Percentiles rank a stretch among this genome's conserved stretches.
phyloP scores from a whole-genome alignment of 176 grass and related monocot genomes.

The Rhynchospora tenuis region DNA sequence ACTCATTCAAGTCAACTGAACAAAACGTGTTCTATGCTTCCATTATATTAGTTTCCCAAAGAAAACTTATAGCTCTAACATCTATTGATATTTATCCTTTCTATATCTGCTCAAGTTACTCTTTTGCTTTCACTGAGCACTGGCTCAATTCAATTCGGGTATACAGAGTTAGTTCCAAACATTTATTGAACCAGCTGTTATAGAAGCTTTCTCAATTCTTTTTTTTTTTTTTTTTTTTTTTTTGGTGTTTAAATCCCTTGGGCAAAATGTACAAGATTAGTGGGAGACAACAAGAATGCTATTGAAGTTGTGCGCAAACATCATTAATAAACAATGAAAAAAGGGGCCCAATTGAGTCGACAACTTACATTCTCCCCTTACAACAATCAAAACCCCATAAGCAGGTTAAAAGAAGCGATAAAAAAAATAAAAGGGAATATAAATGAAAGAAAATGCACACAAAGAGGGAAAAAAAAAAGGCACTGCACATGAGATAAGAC shows the following conservation, averaged over 20 bases:
- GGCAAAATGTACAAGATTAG: no score
- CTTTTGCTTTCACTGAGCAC: background rate
- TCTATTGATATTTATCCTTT: background rate
- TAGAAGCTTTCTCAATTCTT: no score
- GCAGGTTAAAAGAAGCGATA: background rate
- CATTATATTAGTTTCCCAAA: background rate
- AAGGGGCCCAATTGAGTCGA: background rate
- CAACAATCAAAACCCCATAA: background rate
- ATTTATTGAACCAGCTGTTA: no score
- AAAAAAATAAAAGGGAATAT: background rate
- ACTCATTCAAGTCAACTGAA: background rate
- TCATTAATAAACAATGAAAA: background rate
- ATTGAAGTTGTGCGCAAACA: background rate
- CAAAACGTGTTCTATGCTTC: background rate
- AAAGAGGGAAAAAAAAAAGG: background rate
- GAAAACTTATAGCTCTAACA: background rate
- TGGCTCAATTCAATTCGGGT: no score
- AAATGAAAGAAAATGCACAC: constrained; percentile 5
- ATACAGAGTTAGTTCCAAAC: no score
- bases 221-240: no score
- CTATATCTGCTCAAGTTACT: background rate
- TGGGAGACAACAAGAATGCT: background rate
- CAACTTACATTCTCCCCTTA: background rate
- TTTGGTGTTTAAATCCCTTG: no score
- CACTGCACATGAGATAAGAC: background rate